phyloP scores from a whole-genome alignment of 2,329 filamentous ascomycete genomes.

The Aureobasidium sp. region DNA sequence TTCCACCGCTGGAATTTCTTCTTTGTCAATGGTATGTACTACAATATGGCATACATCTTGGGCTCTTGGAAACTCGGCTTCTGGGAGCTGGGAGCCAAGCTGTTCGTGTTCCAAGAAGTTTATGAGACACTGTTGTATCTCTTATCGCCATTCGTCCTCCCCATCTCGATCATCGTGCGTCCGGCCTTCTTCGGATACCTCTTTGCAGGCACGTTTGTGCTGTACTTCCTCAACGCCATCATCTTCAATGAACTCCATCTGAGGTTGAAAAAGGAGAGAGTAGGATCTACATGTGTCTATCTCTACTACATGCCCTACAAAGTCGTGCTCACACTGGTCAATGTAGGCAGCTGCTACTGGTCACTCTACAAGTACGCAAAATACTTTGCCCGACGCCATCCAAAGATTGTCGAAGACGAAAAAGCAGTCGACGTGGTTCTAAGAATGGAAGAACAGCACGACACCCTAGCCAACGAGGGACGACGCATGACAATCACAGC shows the following conservation, averaged over 20 bases:
- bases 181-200: conserved; percentile 37
- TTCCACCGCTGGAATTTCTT: conserved; percentile 49
- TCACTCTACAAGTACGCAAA: conserved; percentile 34
- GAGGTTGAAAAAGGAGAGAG: conserved; percentile 38
- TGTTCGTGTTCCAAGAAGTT: conserved; percentile 45
- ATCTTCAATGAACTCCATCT: conserved; percentile 46
- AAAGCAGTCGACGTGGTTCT: conserved; percentile 28
- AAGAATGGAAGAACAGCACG: conserved; percentile 15
- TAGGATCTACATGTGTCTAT: conserved; percentile 32
- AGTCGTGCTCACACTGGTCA: conserved; percentile 38
- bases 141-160: conserved; percentile 39
- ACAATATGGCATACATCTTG: conserved; percentile 43
- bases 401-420: conserved; percentile 43
- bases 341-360: conserved; percentile 32
- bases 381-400: conserved; percentile 43
- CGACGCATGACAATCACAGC: conserved; percentile 20
- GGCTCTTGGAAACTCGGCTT: conserved; percentile 42
- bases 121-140: conserved; percentile 44
- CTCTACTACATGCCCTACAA: conserved; percentile 43
- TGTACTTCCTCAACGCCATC: conserved; percentile 39
- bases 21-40: conserved; percentile 43
- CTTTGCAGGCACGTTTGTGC: conserved; percentile 30
- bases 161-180: conserved; percentile 39
- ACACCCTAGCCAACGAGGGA: not conserved
- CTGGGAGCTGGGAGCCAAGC: conserved; percentile 45